Percentiles rank a stretch among this genome's conserved stretches.
phyloP scores from a whole-genome alignment of 495 filamentous ascomycete genomes.

The Apodospora peruviana region DNA sequence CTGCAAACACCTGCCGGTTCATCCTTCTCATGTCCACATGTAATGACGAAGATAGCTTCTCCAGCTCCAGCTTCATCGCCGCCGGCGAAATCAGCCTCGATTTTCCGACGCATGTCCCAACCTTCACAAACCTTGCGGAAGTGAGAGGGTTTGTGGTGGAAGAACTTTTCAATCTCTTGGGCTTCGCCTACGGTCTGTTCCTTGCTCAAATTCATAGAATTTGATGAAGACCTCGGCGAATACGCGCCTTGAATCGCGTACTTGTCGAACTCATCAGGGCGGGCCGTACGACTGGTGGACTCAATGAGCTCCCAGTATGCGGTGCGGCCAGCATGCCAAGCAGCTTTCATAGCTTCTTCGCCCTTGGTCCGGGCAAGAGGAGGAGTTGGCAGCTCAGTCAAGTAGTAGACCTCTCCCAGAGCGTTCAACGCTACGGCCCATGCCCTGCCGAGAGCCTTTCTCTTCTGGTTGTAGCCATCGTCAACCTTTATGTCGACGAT shows the following conservation, averaged over 20 bases:
- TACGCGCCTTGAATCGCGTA: constrained; percentile 40
- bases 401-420: constrained; percentile 83
- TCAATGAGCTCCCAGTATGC: constrained; percentile 78
- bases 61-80: constrained; percentile 68
- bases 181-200: constrained; percentile 71
- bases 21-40: constrained; percentile 59
- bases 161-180: constrained; percentile 71
- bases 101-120: constrained; percentile 86
- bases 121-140: constrained; percentile 74
- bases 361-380: constrained; percentile 34
- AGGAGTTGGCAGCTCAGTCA: constrained; percentile 58
- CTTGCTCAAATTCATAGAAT: constrained; percentile 60
- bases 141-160: constrained; percentile 66
- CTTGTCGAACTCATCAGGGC: constrained; percentile 59
- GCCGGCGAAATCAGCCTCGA: constrained; percentile 85
- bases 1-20: constrained; percentile 29
- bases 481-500: constrained; percentile 84
- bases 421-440: constrained; percentile 91
- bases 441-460: constrained; percentile 61
- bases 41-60: constrained; percentile 69
- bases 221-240: constrained; percentile 42
- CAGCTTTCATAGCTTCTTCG: constrained; percentile 51
- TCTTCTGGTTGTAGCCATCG: constrained; percentile 64
- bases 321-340: constrained; percentile 75
- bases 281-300: constrained; percentile 62